Base-by-base conservation (phyloP, 805 yeast genomes). In the Starmerella potacharoeniae region DNA sequence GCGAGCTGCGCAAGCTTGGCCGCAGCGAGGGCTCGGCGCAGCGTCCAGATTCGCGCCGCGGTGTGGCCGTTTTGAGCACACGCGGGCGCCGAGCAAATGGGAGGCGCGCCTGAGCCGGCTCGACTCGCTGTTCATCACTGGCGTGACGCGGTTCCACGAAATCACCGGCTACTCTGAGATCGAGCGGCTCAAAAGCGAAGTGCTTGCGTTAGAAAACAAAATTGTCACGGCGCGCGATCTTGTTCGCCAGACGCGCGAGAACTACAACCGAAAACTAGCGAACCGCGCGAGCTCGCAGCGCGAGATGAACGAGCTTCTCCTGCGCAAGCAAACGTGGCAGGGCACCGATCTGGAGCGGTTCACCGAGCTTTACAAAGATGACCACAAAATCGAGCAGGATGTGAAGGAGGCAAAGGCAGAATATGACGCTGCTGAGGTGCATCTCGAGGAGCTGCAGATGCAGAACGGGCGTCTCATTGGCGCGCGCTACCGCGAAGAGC, bases 401-500 rank as follows among this genome's bases (percentile, higher is more conserved):
- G 96, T 86, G 58, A 67, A 70, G 13, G 70, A 72, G 4, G 71
- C 86, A 1, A 75, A 75, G 50, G 64, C 66, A 2, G 95, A 84
- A 56, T 67, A 71, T 28, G 71, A 71, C 2, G 71, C 83, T 1
- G 77, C 79, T 45, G 61, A 60, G 9, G 62, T 65, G 10, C 66
- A 69, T 48, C 85, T 83, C 43, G 96, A 89, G 54, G 81, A 81
- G 9, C 68, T 83, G 17, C 91, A 85, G 61, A 76, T 80, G 53
- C 78, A 76, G 55, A 70, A 89, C 48, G 82, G 88, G 16, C 82
- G 82, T 55, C 83, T 86, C 56, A 93, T 93, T 16, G 73, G 91
- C 64, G 82, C 89, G 1, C 74, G 97, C 62, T 93, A 93, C 64
- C 96, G 91, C 59, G 97, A 93, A 67, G 99, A 93, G 65, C 97